Base-by-base conservation (phyloP, 306 rosid genomes). In the Amphicarpaea edgeworthii region DNA sequence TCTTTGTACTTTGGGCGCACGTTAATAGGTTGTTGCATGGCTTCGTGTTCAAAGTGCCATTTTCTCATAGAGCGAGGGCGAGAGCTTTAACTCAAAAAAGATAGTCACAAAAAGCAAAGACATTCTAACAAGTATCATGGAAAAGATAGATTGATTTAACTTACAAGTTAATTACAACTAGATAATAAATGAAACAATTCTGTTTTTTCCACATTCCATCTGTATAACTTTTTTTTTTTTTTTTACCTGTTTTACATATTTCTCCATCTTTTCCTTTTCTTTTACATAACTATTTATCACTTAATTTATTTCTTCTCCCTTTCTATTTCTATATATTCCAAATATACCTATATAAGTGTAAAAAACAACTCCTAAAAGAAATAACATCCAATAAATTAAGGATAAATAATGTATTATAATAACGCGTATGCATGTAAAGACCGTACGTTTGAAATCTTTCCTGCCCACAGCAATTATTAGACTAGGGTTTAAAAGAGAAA, bases 21-120 rank as follows among this genome's bases (percentile, higher is more conserved):
- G 42, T 57, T 55, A 65, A 21, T 74, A 46, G 20, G 26, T 73
- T 14, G 43, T 64, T 76, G 65, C 80, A 76, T 76, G 79, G 79
- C 74, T 37, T 38, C 43, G 12, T 37, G 50, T 59, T 70, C 69
- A 9, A 32, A 59, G 70, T 78, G 77, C 8, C 4, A 63, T 12
- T 28, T 26, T 37, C 32, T 3, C 49, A 53, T 8, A 62, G 24
- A 14, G 32, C 17, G 6, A 59, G 26, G 12, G 17, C 17, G n/a
- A 68, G 32, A 57, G 63, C 47, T 78, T 50, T 30, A 62, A 79
- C 64, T 57, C 21, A 62, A 79, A 37, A 42, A 4, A 46, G 72
- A 63, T 9, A 8, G 58, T 50, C 59, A 53, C 16, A 14, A 51
- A 17, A 79, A 64, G n/a, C 21, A 76, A 46, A 46, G 15, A 10